phyloP scores from a whole-genome alignment of 441 rosid species.

The Capsella rubella region DNA sequence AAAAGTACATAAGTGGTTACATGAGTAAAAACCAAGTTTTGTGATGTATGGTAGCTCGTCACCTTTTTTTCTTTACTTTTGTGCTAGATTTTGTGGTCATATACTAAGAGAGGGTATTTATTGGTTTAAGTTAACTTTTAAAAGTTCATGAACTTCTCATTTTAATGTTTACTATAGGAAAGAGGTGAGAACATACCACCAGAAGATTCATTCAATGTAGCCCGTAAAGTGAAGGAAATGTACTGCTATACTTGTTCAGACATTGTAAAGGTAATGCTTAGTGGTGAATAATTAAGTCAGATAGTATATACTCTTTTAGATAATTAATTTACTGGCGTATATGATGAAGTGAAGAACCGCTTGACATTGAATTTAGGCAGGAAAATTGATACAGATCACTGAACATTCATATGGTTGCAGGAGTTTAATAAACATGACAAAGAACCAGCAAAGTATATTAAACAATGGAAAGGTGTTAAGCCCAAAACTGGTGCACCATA shows the following conservation, averaged over 20 bases:
- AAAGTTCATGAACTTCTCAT: conserved; percentile 30
- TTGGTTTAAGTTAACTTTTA: background rate
- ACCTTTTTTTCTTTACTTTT: background rate
- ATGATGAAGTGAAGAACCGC: conserved; percentile 31
- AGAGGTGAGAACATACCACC: conserved; percentile 98
- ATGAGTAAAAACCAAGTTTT: conserved; percentile 1
- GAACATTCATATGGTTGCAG: conserved; percentile 55
- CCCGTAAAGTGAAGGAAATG: conserved; percentile 96
- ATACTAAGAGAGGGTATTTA: background rate
- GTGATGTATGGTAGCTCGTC: background rate
- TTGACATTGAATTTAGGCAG: background rate
- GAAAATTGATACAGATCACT: conserved; percentile 8
- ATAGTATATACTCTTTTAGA: conserved; percentile 4
- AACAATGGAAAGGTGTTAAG: conserved; percentile 95
- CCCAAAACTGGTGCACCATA: conserved; percentile 99
- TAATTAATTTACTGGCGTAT: conserved; percentile 9
- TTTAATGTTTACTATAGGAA: conserved; percentile 64
- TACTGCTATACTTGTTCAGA: conserved; percentile 93
- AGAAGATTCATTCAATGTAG: conserved; percentile 96
- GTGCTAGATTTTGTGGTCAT: background rate
- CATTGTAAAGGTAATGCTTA: conserved; percentile 81
- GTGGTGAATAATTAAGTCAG: conserved; percentile 19
- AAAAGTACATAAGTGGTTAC: conserved; percentile 13
- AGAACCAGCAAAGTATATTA: conserved; percentile 89
- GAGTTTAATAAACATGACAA: conserved; percentile 98